Conservation (phyloP, 2,329 filamentous ascomycete genomes). For the Triangularia setosa region DNA sequence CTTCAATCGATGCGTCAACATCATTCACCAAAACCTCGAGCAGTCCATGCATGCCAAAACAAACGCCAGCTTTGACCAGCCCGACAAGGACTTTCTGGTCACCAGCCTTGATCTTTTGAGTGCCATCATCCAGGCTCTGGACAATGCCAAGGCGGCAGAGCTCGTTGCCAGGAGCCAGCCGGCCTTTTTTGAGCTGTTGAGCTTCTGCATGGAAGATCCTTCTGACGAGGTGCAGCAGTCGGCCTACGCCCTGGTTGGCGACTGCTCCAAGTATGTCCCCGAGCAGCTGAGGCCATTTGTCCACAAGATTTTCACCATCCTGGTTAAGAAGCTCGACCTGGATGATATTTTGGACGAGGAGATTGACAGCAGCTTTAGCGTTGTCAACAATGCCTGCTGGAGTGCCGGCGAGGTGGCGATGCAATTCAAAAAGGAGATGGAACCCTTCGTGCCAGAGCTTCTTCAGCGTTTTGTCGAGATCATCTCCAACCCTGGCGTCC, state of each 20-base stretch:
- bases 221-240: constrained; percentile 94
- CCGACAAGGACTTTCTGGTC: constrained; percentile 95
- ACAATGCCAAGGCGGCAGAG: constrained; percentile 66
- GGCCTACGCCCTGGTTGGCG: constrained; percentile 88
- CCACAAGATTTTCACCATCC: constrained; percentile 67
- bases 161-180: constrained; percentile 74
- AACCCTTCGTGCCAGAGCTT: constrained; percentile 71
- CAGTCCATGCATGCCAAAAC: constrained; percentile 67
- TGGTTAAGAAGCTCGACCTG: constrained; percentile 85
- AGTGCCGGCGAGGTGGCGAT: constrained; percentile 89
- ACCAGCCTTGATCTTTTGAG: constrained; percentile 92
- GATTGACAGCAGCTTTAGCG: constrained; percentile 79
- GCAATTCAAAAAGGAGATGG: constrained; percentile 70
- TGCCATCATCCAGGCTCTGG: constrained; percentile 86
- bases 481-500: constrained; percentile 78
- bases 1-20: constrained; percentile 81
- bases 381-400: constrained; percentile 98
- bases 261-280: constrained; percentile 92
- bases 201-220: constrained; percentile 86
- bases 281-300: constrained; percentile 72
- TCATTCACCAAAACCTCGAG: constrained; percentile 88
- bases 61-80: constrained; percentile 67
- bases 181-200: constrained; percentile 84
- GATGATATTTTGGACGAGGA: constrained; percentile 73
- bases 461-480: constrained; percentile 77